Evolutionary conservation across 257 asterid species (phyloP), one percentile per base, ranked within the genome.

Genomic region (Solanum piurae): DNA sequence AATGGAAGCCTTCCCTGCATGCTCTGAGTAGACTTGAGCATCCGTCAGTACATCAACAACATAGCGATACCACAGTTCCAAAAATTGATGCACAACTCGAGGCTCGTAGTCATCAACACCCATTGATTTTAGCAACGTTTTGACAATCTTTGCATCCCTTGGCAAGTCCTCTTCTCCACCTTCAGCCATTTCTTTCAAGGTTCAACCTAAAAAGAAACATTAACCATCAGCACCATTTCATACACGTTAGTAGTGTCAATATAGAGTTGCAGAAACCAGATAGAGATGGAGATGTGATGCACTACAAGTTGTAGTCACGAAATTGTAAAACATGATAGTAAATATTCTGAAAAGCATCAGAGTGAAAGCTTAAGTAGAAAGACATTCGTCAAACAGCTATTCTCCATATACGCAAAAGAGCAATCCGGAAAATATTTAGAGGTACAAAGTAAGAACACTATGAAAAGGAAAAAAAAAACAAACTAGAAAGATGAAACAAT

Each of bases 101-200:
- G 99, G 98, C 84, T 96, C 98, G 18, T 94, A 94, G 25, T 96
- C 98, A 10, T 95, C 96, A 16, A 96, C 98, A 27, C 95, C 93
- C 99, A 96, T 94, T n/a, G 98, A 95, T 90, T 94, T 96, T 80
- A 96, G 90, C 55, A 96, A 89, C 7, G 95, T 94, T 91, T 96
- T 96, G 21, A 96, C 95, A 42, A 95, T 91, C 91, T 93, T 95
- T 14, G 98, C 99, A 92, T 96, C 99, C 89, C 95, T 93, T 1
- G 99, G 99, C 90, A 94, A 89, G 69, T 92, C 97, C 14, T 94
- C 95, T 40, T 94, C 98, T 83, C 93, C 98, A 25, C 93, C 94
- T 18, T 96, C 98, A 3, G 93, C 95, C 98, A 94, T 95, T 55
- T 87, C 40, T 60, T 89, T 71, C 85, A 31, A 46, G 27, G 69